Percentiles rank a stretch among this genome's conserved stretches.
phyloP scores from a whole-genome alignment of 108 stramenopile genomes.

The Skeletonema menzelii region DNA sequence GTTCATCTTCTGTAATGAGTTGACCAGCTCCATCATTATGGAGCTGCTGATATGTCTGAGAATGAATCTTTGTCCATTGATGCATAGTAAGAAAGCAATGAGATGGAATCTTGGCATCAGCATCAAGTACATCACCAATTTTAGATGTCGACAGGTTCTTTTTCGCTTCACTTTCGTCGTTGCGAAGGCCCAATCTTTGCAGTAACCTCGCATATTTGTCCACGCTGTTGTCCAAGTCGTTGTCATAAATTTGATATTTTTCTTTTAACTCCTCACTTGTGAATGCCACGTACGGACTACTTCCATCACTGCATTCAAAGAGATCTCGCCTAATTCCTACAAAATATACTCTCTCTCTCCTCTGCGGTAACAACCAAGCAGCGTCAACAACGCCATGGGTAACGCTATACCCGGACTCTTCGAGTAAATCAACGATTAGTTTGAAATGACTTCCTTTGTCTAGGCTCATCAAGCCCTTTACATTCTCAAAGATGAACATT shows the following conservation, averaged over 20 bases:
- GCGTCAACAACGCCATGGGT: slow-evolving; percentile 17
- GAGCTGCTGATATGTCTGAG: slow-evolving; percentile 14
- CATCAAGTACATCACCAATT: slow-evolving; percentile 19
- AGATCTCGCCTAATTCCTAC: slow-evolving; percentile 34
- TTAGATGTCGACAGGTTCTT: background rate
- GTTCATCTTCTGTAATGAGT: slow-evolving; percentile 17
- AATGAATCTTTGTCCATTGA: slow-evolving; percentile 21
- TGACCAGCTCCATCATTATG: slow-evolving; percentile 28
- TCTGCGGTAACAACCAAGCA: slow-evolving; percentile 16
- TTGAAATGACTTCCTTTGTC: slow-evolving; percentile 21
- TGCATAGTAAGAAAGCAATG: slow-evolving; percentile 17
- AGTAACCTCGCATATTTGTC: slow-evolving; percentile 9
- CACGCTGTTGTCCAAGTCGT: background rate
- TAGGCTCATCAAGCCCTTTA: slow-evolving; percentile 14
- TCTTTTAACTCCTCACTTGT: slow-evolving; percentile 5
- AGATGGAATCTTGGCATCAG: background rate
- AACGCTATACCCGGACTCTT: slow-evolving; percentile 31
- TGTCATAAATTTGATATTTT: slow-evolving; percentile 22
- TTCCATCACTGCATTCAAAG: background rate
- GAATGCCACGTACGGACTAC: background rate
- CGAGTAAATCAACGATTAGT: slow-evolving; percentile 9
- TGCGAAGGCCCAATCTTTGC: background rate
- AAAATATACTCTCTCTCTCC: slow-evolving; percentile 26
- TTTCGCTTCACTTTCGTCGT: background rate
- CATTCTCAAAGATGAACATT: slow-evolving; percentile 34